These are phyloP conservation scores for Daucus carota DNA, from an alignment of 129 eudicot species.

Conservation along the genomic window DH1_v3.0 NC_030386.2:23844501-23845000, in stretches of 20 bases:
- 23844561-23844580: background rate
- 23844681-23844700: slow-evolving; percentile 10
- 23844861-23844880: background rate
- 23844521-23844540: too few relatives aligned
- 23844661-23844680: background rate
- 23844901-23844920: background rate
- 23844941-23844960: background rate
- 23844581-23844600: background rate
- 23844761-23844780: slow-evolving; percentile 69
- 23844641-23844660: background rate
- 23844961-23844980: background rate
- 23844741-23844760: slow-evolving; percentile 85
- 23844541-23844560: background rate
- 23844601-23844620: background rate
- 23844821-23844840: background rate
- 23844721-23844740: slow-evolving; percentile 79
- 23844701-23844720: slow-evolving; percentile 56
- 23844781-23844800: slow-evolving; percentile 79
- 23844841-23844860: background rate
- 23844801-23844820: slow-evolving; percentile 54
- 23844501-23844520: too few relatives aligned
- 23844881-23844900: background rate
- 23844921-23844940: background rate
- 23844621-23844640: background rate
- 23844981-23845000: background rate